Base-by-base conservation (phyloP, 495 filamentous ascomycete species). In the Penicillium goetzii region DNA sequence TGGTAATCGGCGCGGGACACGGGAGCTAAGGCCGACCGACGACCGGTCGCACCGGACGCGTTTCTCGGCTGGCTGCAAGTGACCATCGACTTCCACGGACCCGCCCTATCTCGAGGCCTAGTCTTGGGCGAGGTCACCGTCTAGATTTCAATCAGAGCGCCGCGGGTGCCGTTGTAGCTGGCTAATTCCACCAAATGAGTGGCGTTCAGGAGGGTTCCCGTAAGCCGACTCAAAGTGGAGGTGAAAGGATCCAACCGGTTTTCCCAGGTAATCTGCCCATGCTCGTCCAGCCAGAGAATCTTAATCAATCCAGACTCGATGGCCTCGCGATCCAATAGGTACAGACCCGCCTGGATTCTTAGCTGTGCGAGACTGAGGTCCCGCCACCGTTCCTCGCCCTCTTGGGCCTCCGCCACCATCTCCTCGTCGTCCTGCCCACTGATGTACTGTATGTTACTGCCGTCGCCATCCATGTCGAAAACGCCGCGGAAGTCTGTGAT, bases 261-360 rank as follows among this genome's bases (percentile, higher is more conserved):
- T n/a, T 64, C 56, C 56, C 62, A 64, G 14, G 50, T 49, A 64
- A 23, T 55, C n/a, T 50, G 36, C 50, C 57, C 62, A 59, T 64
- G 62, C 47, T 64, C 62, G 15, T 64, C 62, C 45, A 60, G 17
- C 56, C 50, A 60, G 43, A 64, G 56, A 30, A 64, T 47, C 56
- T 60, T 60, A 17, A 60, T 56, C 43, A 64, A 56, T 21, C 62
- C 56, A n/a, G 34, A 55, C 47, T 54, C 57, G 25, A 60, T 60
- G 28, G 56, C 62, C 56, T 56, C 62, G 1, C 56, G 56, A 32
- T 56, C 62, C 19, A 60, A 23, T 49, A 64, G 57, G 45, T 60
- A 64, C 23, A 64, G 15, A 9, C 21, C 62, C 0, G 26, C 62
- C 43, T 60, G 62, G 36, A 40, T 40, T 40, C 36, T 40, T 14